A percentile compares a stretch with the other conserved stretches of the same genome.
Conservation (phyloP, 768 basidiomycete species). For the Cubamyces lactineus region DNA sequence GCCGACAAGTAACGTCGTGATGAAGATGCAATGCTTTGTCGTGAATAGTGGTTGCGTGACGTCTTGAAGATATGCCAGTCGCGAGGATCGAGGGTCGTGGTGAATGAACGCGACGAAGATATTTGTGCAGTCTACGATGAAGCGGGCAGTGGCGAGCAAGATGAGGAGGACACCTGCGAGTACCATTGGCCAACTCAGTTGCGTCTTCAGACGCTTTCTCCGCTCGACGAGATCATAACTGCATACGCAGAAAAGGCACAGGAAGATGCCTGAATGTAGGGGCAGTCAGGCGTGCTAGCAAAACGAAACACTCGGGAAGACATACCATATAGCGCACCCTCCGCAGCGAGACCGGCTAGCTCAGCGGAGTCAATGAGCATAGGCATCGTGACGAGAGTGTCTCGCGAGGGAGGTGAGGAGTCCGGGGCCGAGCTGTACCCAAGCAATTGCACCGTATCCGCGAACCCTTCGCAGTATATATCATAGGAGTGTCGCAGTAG, state of each 20-base stretch:
- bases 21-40: slow-evolving; percentile 19
- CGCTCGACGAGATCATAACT: slow-evolving; percentile 14
- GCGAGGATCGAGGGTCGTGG: slow-evolving; percentile 9
- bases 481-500: too few relatives aligned
- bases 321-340: slow-evolving; percentile 23
- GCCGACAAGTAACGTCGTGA: slow-evolving; percentile 9
- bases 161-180: slow-evolving; percentile 16
- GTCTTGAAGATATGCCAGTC: slow-evolving; percentile 19
- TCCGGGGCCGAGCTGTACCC: background rate
- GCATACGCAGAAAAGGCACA: slow-evolving; percentile 17
- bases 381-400: background rate
- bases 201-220: background rate
- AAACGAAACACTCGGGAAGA: background rate
- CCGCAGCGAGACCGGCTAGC: slow-evolving; percentile 20
- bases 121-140: slow-evolving; percentile 19
- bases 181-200: slow-evolving; percentile 21
- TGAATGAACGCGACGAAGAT: slow-evolving; percentile 24
- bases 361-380: slow-evolving; percentile 19
- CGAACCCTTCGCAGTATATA: too few relatives aligned
- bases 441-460: too few relatives aligned
- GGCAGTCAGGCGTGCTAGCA: background rate
- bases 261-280: slow-evolving; percentile 10
- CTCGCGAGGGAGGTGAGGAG: background rate
- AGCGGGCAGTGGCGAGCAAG: slow-evolving; percentile 21
- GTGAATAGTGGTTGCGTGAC: slow-evolving; percentile 20